Evolutionary conservation across 768 basidiomycete genomes (phyloP), one percentile per base, ranked within the genome.

Genomic region (Suillus paluster): DNA sequence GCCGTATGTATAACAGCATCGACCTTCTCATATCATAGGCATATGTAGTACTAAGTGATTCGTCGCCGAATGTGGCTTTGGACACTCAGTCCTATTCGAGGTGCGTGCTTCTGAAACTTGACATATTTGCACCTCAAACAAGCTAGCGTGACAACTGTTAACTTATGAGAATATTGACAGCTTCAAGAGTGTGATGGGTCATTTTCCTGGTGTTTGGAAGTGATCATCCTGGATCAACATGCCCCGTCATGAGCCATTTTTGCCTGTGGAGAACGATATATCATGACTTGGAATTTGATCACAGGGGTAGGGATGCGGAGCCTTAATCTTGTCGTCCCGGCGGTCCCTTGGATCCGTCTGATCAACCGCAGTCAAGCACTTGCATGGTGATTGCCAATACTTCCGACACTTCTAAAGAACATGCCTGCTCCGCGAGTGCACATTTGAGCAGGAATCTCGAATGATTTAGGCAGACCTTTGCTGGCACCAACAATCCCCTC

Each of bases 211-310:
- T 55, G 30, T 30, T 30, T 6, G 38, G 23, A 30, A 55, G 5
- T 10, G 36, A 55, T 38, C 53, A 55, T 25, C 38, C 36, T 34
- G 38, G 54, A 55, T 39, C 54, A 55, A 38, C 53, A 54, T 36
- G 42, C 4, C 17, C 25, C 25, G 15, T 9, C 34, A 38, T 17
- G 8, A 12, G 14, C 21, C 21, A 15, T 55, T 55, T 55, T 55
- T 39, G 54, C 54, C 54, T 55, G 54, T 55, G 54, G 54, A 38
- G 38, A 55, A 27, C 17, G 23, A 55, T 55, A 39, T 19, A 38
- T 55, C 54, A 55, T 19, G n/a, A 44, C 36, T 23, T 25, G 36
- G 23, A 55, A 55, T 5, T 53, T 23, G 38, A 55, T 19, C 36
- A 23, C 17, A 25, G 54, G 36, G 54, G 36, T 0, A 39, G 36